phyloP scores from a whole-genome alignment of 1,284 basidiomycete genomes.

The Melampsora abietis-canadensis region DNA sequence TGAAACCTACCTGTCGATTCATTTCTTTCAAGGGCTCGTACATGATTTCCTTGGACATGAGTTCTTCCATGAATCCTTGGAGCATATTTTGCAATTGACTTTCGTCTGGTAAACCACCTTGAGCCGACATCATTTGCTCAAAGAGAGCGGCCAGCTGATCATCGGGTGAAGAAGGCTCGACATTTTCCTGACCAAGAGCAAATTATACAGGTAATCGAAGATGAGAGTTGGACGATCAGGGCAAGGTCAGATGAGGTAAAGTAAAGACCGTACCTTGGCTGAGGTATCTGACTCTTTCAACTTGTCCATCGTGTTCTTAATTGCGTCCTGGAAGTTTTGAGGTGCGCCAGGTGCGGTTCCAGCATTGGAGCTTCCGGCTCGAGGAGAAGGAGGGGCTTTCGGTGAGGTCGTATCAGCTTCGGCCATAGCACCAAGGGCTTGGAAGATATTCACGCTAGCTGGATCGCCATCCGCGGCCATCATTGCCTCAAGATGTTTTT shows the following conservation, averaged over 20 bases:
- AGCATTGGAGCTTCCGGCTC: neutral
- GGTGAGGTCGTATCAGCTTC: neutral
- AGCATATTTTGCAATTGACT: constrained; percentile 71
- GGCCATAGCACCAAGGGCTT: constrained; percentile 15
- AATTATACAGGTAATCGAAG: neutral
- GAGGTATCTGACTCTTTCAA: constrained; percentile 39
- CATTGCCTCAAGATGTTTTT: constrained; percentile 38
- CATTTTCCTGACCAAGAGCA: neutral
- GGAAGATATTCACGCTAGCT: constrained; percentile 13
- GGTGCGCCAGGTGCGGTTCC: neutral
- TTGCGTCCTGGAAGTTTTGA: constrained; percentile 39
- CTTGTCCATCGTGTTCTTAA: constrained; percentile 40
- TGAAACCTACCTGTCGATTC: constrained; percentile 65
- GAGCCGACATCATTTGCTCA: constrained; percentile 46
- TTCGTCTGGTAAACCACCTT: constrained; percentile 57
- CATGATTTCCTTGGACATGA: constrained; percentile 89
- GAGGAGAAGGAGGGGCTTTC: neutral
- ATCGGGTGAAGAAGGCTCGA: constrained; percentile 8
- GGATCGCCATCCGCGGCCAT: constrained; percentile 11
- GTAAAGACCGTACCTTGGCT: constrained; percentile 39
- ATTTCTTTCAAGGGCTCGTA: constrained; percentile 91
- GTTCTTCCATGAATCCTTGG: constrained; percentile 85
- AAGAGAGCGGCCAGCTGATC: constrained; percentile 39
- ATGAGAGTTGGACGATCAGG: neutral
- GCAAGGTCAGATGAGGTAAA: constrained; percentile 17